phyloP scores from a whole-genome alignment of 2,329 filamentous ascomycete genomes.

The Biscogniauxia mediterranea region DNA sequence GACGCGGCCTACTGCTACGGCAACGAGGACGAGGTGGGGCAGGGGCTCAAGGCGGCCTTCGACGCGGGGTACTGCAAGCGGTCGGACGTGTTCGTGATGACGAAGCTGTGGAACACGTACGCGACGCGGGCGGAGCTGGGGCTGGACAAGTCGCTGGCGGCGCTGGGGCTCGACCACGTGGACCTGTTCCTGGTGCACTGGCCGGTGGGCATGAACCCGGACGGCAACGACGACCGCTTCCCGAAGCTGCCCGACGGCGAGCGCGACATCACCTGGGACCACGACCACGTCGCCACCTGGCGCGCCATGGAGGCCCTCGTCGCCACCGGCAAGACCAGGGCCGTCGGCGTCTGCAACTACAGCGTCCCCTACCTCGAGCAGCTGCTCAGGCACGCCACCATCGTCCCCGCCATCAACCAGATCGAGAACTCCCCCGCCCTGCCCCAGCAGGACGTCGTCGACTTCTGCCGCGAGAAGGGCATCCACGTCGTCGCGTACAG shows the following conservation, averaged over 20 bases:
- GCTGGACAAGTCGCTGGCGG: conserved; percentile 70
- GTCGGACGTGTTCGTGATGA: conserved; percentile 78
- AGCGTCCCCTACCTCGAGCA: conserved; percentile 55
- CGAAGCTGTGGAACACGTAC: conserved; percentile 83
- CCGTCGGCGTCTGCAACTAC: conserved; percentile 59
- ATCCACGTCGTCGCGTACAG: conserved; percentile 74
- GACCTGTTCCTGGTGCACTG: conserved; percentile 84
- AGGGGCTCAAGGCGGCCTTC: conserved; percentile 73
- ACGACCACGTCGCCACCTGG: conserved; percentile 76
- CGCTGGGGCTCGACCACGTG: conserved; percentile 75
- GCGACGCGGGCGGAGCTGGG: conserved; percentile 67
- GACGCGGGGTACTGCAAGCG: conserved; percentile 66
- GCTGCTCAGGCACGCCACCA: conserved; percentile 47
- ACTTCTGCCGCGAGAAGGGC: conserved; percentile 64
- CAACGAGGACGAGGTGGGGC: conserved; percentile 81
- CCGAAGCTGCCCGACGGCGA: conserved; percentile 72
- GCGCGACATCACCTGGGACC: conserved; percentile 67
- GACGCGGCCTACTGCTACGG: conserved; percentile 76
- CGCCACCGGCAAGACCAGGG: conserved; percentile 54
- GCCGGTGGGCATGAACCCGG: conserved; percentile 77
- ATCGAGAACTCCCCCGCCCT: conserved; percentile 73
- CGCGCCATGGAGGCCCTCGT: conserved; percentile 70
- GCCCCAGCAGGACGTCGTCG: conserved; percentile 69
- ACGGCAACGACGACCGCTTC: conserved; percentile 70
- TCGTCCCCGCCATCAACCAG: conserved; percentile 67